Evolutionary conservation across 257 asterid species (phyloP), one percentile per base, ranked within the genome.

Genomic region (Scutellaria galericulata): DNA sequence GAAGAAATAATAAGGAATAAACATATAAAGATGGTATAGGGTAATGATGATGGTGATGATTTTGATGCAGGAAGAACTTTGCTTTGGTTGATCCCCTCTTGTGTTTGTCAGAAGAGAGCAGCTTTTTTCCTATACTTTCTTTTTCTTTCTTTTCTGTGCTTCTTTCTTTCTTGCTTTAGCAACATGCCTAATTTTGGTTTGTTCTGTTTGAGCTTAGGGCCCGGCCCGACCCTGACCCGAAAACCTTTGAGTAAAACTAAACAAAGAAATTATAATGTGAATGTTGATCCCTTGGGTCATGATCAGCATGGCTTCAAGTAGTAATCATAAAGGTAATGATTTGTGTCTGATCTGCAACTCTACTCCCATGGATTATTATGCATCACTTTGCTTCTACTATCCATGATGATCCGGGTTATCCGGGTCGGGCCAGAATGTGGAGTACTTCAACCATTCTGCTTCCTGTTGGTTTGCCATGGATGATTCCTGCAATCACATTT

Each of bases 341-440:
- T 70, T 53, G 12, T 76, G 83, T 82, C 75, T 74, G 71, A 45
- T 31, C 7, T 39, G 22, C 13, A 3, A 0, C 15, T 51, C 4
- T 24, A 13, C 9, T 27, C 66, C 63, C 68, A 44, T 52, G 6
- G 5, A 7, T 64, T 65, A 37, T 18, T 60, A 13, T 37, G 14
- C 22, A 10, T 7, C 44, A 14, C 15, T 48, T 45, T 44, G 54
- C 14, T 57, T 44, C 83, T 87, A 86, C 78, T 57, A 57, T 12
- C 94, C 96, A 81, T 91, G 96, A 82, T 94, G 99, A 88, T 88
- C 95, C 72, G 86, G 97, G 86, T 89, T 91, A 86, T 88, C 93
- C 55, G 98, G 95, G 69, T 95, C 96, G 45, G 88, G 90, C 99
- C 99, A 95, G 83, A 91, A 95, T n/a, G 77, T 83, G 50, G 96